Evolutionary conservation across 1,284 basidiomycete species (phyloP).

Genomic region (Ustilago tritici): DNA sequence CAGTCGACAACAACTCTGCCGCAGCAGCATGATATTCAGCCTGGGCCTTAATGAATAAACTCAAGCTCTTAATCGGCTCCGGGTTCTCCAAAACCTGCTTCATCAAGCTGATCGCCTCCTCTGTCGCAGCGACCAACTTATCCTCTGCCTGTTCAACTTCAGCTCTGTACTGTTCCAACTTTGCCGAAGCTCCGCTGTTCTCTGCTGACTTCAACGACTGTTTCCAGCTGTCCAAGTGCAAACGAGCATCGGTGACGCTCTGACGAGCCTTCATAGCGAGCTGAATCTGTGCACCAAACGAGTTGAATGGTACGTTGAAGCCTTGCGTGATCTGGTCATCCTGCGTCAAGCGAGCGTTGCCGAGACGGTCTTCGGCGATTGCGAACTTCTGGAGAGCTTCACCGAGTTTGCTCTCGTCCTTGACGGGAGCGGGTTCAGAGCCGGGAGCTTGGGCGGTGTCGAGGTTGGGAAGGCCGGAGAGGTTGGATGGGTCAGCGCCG

Average conservation of each 20-base stretch:
- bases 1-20: slow-evolving; percentile 75
- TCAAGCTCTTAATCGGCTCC: slow-evolving; percentile 92
- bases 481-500: slow-evolving; percentile 57
- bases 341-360: slow-evolving; percentile 84
- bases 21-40: slow-evolving; percentile 85
- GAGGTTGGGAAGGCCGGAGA: slow-evolving; percentile 53
- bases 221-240: slow-evolving; percentile 67
- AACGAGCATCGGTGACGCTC: slow-evolving; percentile 63
- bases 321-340: slow-evolving; percentile 80
- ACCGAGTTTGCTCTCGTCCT: slow-evolving; percentile 70
- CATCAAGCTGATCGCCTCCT: slow-evolving; percentile 97
- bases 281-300: slow-evolving; percentile 67
- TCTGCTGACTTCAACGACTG: slow-evolving; percentile 64
- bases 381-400: slow-evolving; percentile 84
- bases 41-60: slow-evolving; percentile 90
- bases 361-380: slow-evolving; percentile 86
- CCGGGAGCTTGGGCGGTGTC: slow-evolving; percentile 41
- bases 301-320: slow-evolving; percentile 86
- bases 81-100: slow-evolving; percentile 97
- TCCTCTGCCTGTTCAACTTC: slow-evolving; percentile 70
- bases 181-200: slow-evolving; percentile 44
- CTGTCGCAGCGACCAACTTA: slow-evolving; percentile 90
- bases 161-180: slow-evolving; percentile 56
- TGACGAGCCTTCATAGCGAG: slow-evolving; percentile 67
- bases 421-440: slow-evolving; percentile 22